Conservation (phyloP, 1,284 basidiomycete species). For the Vanrija sp. region DNA sequence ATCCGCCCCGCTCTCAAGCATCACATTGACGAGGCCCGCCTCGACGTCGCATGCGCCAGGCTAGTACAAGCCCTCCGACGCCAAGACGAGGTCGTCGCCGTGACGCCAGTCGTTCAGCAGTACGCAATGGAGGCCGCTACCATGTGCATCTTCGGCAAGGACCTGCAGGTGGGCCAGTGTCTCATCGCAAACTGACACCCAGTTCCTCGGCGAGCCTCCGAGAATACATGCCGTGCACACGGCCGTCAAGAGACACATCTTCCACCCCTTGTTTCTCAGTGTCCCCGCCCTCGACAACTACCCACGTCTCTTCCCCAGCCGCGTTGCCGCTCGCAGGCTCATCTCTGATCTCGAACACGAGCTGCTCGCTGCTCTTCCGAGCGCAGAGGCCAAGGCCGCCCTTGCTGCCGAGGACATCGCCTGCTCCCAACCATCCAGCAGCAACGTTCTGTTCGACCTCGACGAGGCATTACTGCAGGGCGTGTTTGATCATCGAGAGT, state of each 20-base stretch:
- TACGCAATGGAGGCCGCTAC: neutral
- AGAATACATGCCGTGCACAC: conserved; percentile 1
- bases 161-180: neutral
- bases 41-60: neutral
- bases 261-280: conserved; percentile 2
- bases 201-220: neutral
- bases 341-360: conserved; percentile 1
- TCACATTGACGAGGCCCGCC: neutral
- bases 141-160: neutral
- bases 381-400: neutral
- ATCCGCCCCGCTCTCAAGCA: neutral
- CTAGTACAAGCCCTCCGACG: neutral
- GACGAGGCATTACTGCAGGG: neutral
- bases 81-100: neutral
- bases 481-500: neutral
- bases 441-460: neutral
- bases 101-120: neutral
- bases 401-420: neutral
- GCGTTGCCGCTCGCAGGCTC: neutral
- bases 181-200: neutral
- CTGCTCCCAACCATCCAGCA: neutral
- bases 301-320: conserved; percentile 1
- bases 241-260: conserved; percentile 2
- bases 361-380: neutral
- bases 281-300: neutral